Evolutionary conservation across 1,139 yeast species (phyloP).

Genomic region (Arxiozyma slooffiae): DNA sequence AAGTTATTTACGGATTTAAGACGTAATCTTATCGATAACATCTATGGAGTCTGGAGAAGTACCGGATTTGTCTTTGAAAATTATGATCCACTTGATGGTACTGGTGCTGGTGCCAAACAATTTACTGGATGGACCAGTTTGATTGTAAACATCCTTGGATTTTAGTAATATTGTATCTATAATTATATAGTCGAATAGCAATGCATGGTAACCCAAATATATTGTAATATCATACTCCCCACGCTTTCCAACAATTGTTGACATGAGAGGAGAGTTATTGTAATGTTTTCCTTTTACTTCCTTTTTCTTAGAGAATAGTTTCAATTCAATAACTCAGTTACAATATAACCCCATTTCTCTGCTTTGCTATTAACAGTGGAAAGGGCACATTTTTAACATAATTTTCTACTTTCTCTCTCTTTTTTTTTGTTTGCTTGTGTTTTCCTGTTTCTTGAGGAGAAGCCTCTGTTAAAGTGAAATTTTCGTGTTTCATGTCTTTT

Average conservation of each 20-base stretch:
- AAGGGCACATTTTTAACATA: not conserved
- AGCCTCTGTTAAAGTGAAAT: no score
- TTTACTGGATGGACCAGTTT: conserved; percentile 93
- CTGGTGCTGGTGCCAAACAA: conserved; percentile 73
- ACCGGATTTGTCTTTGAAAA: conserved; percentile 91
- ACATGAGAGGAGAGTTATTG: not conserved
- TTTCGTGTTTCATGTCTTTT: not conserved
- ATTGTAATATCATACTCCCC: not conserved
- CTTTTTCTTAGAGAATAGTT: not conserved
- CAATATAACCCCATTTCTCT: no score
- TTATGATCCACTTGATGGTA: conserved; percentile 69
- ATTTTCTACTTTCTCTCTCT: no score
- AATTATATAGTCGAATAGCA: not conserved
- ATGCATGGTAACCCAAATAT: no score
- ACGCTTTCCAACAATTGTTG: no score
- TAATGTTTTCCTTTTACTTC: not conserved
- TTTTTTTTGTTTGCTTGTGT: not conserved
- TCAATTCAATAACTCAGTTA: no score
- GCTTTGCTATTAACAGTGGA: not conserved
- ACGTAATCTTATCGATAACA: conserved; percentile 55
- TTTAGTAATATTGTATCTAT: not conserved
- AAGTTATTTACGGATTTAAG: conserved; percentile 50
- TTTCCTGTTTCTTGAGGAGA: not conserved
- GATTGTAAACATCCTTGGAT: conserved; percentile 62
- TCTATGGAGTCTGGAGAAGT: conserved; percentile 54